Evolutionary conservation across 306 rosid genomes (phyloP).

Genomic region (Sindora glabra): DNA sequence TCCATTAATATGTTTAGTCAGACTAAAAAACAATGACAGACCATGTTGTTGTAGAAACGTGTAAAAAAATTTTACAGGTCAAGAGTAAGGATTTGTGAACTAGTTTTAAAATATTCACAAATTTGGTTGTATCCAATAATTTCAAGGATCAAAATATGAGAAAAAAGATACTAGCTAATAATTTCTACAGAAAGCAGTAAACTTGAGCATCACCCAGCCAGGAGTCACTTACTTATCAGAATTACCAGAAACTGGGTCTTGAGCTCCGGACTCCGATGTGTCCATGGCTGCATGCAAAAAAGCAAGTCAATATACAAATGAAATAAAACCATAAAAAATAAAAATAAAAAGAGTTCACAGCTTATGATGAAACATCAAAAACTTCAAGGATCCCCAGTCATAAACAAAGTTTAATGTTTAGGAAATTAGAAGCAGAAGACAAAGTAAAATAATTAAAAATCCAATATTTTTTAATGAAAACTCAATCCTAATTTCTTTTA

Average conservation of each 20-base stretch:
- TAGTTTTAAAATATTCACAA: neutral
- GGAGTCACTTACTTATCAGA: constrained; percentile 31
- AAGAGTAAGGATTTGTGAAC: neutral
- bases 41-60: neutral
- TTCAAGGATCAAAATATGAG: neutral
- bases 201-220: neutral
- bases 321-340: neutral
- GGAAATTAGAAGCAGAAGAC: neutral
- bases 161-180: neutral
- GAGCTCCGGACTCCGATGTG: constrained; percentile 46
- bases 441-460: neutral
- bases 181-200: neutral
- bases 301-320: neutral
- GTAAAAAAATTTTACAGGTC: neutral
- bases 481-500: too few relatives aligned
- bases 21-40: neutral
- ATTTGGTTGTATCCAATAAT: neutral
- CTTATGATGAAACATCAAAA: neutral
- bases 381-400: neutral
- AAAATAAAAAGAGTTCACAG: neutral
- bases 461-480: too few relatives aligned
- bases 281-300: constrained; percentile 59
- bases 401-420: neutral
- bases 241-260: constrained; percentile 26
- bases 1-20: neutral